Conservation (phyloP, 2,329 filamentous ascomycete genomes). For the Emmonsiellopsis sp. region DNA sequence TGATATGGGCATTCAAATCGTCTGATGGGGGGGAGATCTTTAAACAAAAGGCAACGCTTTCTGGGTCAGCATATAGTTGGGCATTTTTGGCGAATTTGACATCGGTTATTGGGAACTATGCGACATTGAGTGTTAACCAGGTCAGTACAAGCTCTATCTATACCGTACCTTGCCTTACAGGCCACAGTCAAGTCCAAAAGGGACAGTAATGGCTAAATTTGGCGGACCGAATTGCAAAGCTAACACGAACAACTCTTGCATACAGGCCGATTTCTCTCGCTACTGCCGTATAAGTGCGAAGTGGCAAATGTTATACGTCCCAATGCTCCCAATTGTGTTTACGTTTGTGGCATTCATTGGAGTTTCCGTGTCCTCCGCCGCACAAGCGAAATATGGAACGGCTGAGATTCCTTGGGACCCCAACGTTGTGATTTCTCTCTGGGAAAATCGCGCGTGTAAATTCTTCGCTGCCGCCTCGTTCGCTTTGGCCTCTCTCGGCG, state of each 20-base stretch:
- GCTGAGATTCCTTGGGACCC: slow-evolving; percentile 51
- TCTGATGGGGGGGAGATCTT: slow-evolving; percentile 44
- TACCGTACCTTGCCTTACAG: background rate
- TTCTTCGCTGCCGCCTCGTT: slow-evolving; percentile 64
- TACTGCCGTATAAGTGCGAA: slow-evolving; percentile 40
- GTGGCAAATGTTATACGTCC: slow-evolving; percentile 35
- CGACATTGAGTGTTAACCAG: slow-evolving; percentile 44
- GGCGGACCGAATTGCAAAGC: background rate
- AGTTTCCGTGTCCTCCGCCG: slow-evolving; percentile 66
- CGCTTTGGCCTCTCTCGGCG: slow-evolving; percentile 70
- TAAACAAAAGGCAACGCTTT: slow-evolving; percentile 35
- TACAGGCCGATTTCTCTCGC: slow-evolving; percentile 47
- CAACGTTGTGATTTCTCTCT: slow-evolving; percentile 60
- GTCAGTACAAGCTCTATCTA: slow-evolving; percentile 10
- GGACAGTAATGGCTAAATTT: background rate
- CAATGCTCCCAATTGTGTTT: slow-evolving; percentile 54
- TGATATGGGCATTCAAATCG: slow-evolving; percentile 52
- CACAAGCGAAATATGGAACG: slow-evolving; percentile 50
- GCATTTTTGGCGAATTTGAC: slow-evolving; percentile 43
- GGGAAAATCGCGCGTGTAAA: slow-evolving; percentile 61
- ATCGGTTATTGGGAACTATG: slow-evolving; percentile 42
- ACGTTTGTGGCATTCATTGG: slow-evolving; percentile 76
- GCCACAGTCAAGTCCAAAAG: background rate
- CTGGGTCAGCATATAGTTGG: slow-evolving; percentile 45
- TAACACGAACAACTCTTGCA: background rate